Conservation (phyloP, 2,329 filamentous ascomycete genomes). For the Hymenoscyphus occultus region DNA sequence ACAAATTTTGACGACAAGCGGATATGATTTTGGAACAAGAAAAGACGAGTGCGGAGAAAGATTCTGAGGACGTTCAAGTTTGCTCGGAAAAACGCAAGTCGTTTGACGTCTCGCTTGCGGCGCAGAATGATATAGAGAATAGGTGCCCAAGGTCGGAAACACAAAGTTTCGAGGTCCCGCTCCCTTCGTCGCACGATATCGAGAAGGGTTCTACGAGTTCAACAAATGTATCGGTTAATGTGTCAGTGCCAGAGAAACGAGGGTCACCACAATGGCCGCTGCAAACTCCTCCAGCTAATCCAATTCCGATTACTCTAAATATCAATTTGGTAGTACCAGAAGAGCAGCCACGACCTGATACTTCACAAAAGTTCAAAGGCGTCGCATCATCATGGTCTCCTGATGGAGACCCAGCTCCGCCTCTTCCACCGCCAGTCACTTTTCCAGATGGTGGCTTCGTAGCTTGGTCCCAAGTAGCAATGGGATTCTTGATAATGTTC, state of each 20-base stretch:
- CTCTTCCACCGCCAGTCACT: background rate
- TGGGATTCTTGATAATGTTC: constrained; percentile 43
- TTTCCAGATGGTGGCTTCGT: constrained; percentile 27
- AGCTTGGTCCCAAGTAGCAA: constrained; percentile 54
- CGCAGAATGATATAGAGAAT: too few species aligned
- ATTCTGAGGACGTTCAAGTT: background rate
- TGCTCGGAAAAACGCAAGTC: background rate
- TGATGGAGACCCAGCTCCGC: background rate
- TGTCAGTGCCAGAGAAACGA: too few species aligned
- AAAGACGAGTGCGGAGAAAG: background rate
- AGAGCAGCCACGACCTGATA: background rate
- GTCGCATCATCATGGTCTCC: background rate
- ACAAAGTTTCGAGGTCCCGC: too few species aligned
- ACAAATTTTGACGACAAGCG: background rate
- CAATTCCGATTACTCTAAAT: too few species aligned
- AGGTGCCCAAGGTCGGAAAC: too few species aligned
- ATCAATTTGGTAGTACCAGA: background rate
- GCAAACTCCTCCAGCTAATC: too few species aligned
- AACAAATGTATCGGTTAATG: background rate
- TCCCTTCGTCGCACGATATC: background rate
- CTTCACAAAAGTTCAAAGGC: background rate
- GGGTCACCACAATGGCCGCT: too few species aligned
- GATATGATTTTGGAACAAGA: background rate
- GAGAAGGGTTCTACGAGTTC: background rate
- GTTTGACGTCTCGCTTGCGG: too few species aligned